Base-by-base conservation (phyloP, 2,329 filamentous ascomycete species). In the Calonectria hongkongensis region DNA sequence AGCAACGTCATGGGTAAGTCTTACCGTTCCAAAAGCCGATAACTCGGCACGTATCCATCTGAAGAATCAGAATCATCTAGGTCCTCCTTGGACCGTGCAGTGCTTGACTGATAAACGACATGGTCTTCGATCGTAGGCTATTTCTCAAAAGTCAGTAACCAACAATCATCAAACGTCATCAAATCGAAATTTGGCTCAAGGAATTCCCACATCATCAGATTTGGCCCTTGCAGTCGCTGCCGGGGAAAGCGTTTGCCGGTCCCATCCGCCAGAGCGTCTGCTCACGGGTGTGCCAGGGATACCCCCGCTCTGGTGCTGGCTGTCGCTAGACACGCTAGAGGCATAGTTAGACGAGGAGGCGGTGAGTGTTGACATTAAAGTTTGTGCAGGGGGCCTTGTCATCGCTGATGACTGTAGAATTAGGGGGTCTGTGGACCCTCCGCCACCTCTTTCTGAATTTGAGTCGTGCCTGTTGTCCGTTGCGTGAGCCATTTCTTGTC, bases 211-310 rank as follows among this genome's bases (percentile, higher is more conserved):
- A 58, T 58, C 51, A 9, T 39, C 51, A 39, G n/a, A 2, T 36
- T 18, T 21, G 51, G 51, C 27, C 51, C 51, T 58, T 39, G 51
- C 30, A 25, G 69, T 56, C 15, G 73, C 76, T 12, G 76, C 76
- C 54, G 76, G 69, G 68, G 70, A 77, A 27, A 78, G 73, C 25
- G 73, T 74, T 45, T 79, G 76, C 74, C 58, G 76, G 50, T 78
- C 72, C 76, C 76, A 79, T 75, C 70, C 76, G 6, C 76, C 76
- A 58, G 76, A 78, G 64, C 70, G 74, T 68, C 74, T 58, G 72
- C 70, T 77, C 39, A 70, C 39, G 39, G 76, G 76, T 25, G 76
- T 78, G 67, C 76, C 76, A 64, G 76, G 76, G 33, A 74, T 43
- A 12, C 73, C 76, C 65, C 69, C 73, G 33, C 73, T 74, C 67